Evolutionary conservation across 345 rosid species (phyloP).

Genomic region (Eucalyptus tenuipes): DNA sequence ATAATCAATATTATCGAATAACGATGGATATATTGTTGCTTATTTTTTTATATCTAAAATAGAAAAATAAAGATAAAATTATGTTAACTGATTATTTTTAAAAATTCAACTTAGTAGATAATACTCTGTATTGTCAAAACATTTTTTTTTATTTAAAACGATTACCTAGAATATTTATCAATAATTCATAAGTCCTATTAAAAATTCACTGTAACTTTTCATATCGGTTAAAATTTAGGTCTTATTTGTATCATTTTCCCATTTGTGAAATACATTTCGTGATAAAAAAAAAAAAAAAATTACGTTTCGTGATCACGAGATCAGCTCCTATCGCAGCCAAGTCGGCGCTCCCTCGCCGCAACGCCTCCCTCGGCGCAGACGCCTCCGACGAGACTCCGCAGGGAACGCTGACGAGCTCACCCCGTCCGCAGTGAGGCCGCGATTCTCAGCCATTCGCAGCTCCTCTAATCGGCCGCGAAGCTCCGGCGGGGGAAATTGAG

Average conservation of each 20-base stretch:
- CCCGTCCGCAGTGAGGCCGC: neutral
- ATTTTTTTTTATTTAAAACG: neutral
- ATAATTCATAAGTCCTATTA: neutral
- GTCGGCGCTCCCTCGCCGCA: neutral
- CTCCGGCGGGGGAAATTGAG: neutral
- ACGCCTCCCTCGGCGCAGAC: neutral
- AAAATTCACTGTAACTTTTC: neutral
- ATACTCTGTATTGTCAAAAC: neutral
- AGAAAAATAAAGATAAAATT: neutral
- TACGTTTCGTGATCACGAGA: neutral
- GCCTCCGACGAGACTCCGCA: neutral
- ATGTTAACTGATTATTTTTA: neutral
- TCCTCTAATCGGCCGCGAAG: neutral
- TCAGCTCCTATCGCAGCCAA: neutral
- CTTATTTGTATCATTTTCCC: neutral
- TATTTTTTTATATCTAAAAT: neutral
- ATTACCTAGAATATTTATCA: neutral
- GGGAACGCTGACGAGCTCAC: neutral
- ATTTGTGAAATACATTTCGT: neutral
- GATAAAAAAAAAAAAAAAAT: neutral
- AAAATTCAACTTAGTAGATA: neutral
- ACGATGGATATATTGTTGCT: accelerated
- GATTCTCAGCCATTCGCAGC: neutral
- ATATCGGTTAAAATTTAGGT: neutral
- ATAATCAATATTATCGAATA: neutral